These are phyloP conservation scores for Ophiostoma ips DNA, from an alignment of 2,329 filamentous ascomycete genomes.

Conservation along the genomic window DNA sequence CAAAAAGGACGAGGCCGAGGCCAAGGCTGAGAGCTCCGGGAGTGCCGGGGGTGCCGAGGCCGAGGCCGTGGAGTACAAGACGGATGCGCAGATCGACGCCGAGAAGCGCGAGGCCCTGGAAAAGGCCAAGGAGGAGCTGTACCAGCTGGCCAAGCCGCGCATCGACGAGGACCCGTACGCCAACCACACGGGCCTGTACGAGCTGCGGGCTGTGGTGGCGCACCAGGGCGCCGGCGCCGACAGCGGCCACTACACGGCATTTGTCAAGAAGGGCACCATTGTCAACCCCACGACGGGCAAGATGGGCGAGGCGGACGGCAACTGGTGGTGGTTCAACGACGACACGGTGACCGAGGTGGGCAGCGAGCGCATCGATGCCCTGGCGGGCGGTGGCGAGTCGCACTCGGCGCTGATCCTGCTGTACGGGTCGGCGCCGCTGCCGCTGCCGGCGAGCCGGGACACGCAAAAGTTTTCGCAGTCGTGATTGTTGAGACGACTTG, in stretches of 20 bases:
- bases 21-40: conserved; percentile 1
- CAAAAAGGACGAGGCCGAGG: conserved; percentile 21
- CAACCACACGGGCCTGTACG: conserved; percentile 91
- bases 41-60: conserved; percentile 32
- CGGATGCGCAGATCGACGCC: conserved; percentile 80
- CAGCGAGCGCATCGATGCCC: conserved; percentile 75
- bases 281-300: conserved; percentile 65
- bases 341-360: conserved; percentile 92
- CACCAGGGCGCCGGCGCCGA: conserved; percentile 95
- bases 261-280: conserved; percentile 77
- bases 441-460: conserved; percentile 31
- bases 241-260: conserved; percentile 95
- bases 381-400: conserved; percentile 79
- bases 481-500: no score
- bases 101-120: conserved; percentile 66
- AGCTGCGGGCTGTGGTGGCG: conserved; percentile 84
- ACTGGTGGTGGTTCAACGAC: conserved; percentile 99
- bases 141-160: conserved; percentile 60
- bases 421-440: conserved; percentile 61
- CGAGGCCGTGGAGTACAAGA: conserved; percentile 71
- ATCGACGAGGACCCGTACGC: conserved; percentile 65
- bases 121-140: conserved; percentile 76
- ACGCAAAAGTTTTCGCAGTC: conserved; percentile 11
- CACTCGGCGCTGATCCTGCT: conserved; percentile 72
- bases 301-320: conserved; percentile 69